Evolutionary conservation across 2,329 filamentous ascomycete species (phyloP), one percentile per base, ranked within the genome.

Genomic region (Cladobotryum mycophilum): DNA sequence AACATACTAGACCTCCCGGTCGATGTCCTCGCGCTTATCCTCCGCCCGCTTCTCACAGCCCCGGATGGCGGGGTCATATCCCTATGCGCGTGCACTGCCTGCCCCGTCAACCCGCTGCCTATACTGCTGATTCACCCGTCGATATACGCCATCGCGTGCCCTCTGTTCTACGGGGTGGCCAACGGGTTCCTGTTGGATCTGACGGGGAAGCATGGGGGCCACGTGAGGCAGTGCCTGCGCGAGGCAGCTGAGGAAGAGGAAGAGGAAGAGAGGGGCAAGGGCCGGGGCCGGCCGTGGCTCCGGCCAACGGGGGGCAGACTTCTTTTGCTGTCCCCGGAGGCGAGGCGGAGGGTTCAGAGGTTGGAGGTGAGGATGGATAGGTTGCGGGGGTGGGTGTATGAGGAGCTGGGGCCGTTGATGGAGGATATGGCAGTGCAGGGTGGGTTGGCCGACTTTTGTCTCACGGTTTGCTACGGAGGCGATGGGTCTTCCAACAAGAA

Each of bases 1-100:
- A 60, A 66, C 44, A 50, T 68, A 5, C 60, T 69, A 4, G 66
- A 69, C 35, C 59, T 68, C 3, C 65, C 66, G 3, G 56, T 67
- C 51, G 65, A 68, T 42, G 55, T 68, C 13, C 52, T 68, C 40
- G 56, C 58, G 37, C 56, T 66, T 42, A 64, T 69, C 37, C 55
- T 67, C 4, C 48, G 50, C 4, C 63, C 61, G 5, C 61, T 68
- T 15, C 55, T 69, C 38, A 62, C 55, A 13, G 56, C 60, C 12
- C 49, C 53, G 9, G 41, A 41, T n/a, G 30, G 14, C 6, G 40
- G 48, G 3, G 48, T 52, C 12, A 61, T 67, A 38, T 42, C 55
- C 4, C 55, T 68, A 17, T 68, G 66, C 33, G 60, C 63, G 18
- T 67, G 65, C 47, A 51, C 58, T 7, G 43, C 46, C 5, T 51